These are phyloP conservation scores for Plantago lanceolata DNA, from an alignment of 305 asterid genomes.

Conservation along the genomic window DNA sequence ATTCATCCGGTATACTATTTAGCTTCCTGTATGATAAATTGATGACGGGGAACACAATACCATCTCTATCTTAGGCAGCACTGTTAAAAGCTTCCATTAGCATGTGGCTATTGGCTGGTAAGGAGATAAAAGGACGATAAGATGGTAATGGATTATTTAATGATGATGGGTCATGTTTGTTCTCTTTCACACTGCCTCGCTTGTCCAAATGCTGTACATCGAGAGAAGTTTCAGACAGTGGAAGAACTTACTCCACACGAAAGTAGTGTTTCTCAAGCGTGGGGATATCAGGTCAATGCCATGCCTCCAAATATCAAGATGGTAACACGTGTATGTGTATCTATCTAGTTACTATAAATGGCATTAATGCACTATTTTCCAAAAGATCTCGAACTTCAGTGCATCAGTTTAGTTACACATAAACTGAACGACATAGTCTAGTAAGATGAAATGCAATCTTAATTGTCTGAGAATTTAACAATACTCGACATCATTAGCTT, in stretches of 20 bases:
- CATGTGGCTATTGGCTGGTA: background rate
- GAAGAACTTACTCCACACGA: background rate
- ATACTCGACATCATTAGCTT: background rate
- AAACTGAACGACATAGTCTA: background rate
- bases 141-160: constrained; percentile 20
- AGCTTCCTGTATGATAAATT: background rate
- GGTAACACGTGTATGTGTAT: no score
- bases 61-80: background rate
- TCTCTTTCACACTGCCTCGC: constrained; percentile 36
- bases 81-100: background rate
- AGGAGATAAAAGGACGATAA: background rate
- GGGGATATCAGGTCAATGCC: no score
- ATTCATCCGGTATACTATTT: background rate
- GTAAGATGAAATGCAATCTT: background rate
- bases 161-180: constrained; percentile 39
- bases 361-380: no score
- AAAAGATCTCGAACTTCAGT: background rate
- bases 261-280: background rate
- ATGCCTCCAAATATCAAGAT: no score
- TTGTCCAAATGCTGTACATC: constrained; percentile 44
- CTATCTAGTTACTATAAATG: no score
- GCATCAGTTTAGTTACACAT: background rate
- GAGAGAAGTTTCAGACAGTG: constrained; percentile 12
- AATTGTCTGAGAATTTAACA: background rate
- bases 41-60: background rate